Conservation (phyloP, 331 rosid genomes). For the Malus hybrid region DNA sequence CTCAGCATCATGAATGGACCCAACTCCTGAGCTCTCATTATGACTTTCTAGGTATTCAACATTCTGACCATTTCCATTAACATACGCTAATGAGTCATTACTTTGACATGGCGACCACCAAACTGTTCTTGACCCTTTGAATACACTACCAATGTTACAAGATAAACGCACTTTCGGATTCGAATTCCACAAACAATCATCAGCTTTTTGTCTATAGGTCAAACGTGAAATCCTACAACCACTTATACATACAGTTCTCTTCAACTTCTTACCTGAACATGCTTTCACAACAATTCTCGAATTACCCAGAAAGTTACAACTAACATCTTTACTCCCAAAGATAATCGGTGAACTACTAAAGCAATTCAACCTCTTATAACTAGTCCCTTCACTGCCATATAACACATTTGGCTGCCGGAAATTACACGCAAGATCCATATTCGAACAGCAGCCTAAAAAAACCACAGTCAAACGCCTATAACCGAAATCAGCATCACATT, state of each 20-base stretch:
- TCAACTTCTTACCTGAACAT: slow-evolving; percentile 29
- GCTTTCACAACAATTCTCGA: slow-evolving; percentile 40
- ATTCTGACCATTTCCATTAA: slow-evolving; percentile 67
- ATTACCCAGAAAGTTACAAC: slow-evolving; percentile 37
- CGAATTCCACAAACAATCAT: slow-evolving; percentile 17
- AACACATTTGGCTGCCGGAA: slow-evolving; percentile 50
- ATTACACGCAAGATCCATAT: slow-evolving; percentile 55
- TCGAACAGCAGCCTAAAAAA: neutral
- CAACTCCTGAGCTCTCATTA: slow-evolving; percentile 29
- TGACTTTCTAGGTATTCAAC: slow-evolving; percentile 36
- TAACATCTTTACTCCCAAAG: slow-evolving; percentile 36
- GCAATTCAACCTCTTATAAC: slow-evolving; percentile 21
- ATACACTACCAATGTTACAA: slow-evolving; percentile 11
- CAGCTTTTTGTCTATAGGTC: slow-evolving; percentile 23
- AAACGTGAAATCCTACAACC: slow-evolving; percentile 26
- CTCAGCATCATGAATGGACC: slow-evolving; percentile 28
- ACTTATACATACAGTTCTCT: slow-evolving; percentile 18
- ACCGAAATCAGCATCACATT: slow-evolving; percentile 19
- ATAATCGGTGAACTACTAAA: slow-evolving; percentile 28
- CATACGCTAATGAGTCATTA: slow-evolving; percentile 67
- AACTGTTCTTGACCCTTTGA: slow-evolving; percentile 34
- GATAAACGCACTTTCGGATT: slow-evolving; percentile 30
- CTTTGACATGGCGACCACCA: slow-evolving; percentile 57
- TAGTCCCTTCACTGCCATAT: slow-evolving; percentile 19
- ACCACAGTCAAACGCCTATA: slow-evolving; percentile 2